Evolutionary conservation across 1,284 basidiomycete genomes (phyloP).

Genomic region (Ustilago trichophora): DNA sequence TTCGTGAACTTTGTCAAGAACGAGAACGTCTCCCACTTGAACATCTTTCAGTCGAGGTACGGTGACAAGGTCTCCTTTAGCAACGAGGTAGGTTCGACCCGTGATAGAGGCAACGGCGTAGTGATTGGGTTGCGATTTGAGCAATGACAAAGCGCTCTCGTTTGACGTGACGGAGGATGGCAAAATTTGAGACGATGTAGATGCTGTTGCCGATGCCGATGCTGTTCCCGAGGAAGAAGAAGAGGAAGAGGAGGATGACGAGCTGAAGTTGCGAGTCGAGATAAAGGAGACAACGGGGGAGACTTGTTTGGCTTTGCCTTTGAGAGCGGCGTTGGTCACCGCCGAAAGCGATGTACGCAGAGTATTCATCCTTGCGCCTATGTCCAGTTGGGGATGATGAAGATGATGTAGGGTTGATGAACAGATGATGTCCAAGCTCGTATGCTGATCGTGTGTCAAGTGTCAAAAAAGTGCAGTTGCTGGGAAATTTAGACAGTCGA

Average conservation of each 20-base stretch:
- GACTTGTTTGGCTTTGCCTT: conserved; percentile 36
- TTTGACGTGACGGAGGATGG: too few species aligned
- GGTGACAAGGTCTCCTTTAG: conserved; percentile 88
- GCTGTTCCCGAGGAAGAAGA: neutral
- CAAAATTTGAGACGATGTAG: too few species aligned
- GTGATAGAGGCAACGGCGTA: conserved; percentile 90
- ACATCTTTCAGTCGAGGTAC: conserved; percentile 79
- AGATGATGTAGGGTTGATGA: too few species aligned
- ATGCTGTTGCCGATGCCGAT: conserved; percentile 45
- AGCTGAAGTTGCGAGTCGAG: conserved; percentile 6
- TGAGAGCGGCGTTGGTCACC: conserved; percentile 15
- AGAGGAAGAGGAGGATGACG: neutral
- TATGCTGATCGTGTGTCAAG: too few species aligned
- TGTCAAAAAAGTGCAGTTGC: too few species aligned
- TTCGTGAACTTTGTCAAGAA: conserved; percentile 87
- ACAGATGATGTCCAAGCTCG: too few species aligned
- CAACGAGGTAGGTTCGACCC: conserved; percentile 85
- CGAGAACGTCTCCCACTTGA: conserved; percentile 81
- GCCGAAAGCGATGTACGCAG: conserved; percentile 18
- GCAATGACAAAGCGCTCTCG: too few species aligned
- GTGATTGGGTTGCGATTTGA: conserved; percentile 76
- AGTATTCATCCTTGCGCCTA: conserved; percentile 22
- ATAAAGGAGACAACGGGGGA: conserved; percentile 2
- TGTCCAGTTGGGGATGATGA: too few species aligned
- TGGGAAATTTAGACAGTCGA: conserved; percentile 1